Conservation (phyloP, 176 grass and related monocot genomes). For the Pontederia paniculata region DNA sequence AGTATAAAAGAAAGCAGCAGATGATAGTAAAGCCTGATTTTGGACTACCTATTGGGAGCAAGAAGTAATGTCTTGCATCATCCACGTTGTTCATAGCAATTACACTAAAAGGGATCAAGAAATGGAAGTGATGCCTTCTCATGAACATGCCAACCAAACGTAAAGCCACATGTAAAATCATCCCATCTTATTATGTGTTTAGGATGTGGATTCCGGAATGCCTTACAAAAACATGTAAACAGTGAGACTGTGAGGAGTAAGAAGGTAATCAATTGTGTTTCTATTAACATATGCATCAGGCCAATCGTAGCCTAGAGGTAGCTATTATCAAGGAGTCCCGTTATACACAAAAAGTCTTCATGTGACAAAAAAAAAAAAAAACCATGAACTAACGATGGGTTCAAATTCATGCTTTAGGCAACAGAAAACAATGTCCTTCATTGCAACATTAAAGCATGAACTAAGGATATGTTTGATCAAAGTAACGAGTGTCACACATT, state of each 20-base stretch:
- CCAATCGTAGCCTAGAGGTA: no score
- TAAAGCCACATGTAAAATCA: constrained; percentile 78
- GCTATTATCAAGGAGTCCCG: no score
- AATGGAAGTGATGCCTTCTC: constrained; percentile 98
- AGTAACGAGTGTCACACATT: no score
- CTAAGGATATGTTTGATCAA: no score
- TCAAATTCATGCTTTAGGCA: no score
- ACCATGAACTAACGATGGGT: no score
- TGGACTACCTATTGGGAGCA: constrained; percentile 72
- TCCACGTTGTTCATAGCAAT: constrained; percentile 66
- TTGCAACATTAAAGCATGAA: no score
- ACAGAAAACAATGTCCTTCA: no score
- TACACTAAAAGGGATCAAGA: constrained; percentile 56
- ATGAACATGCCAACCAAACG: constrained; percentile 95
- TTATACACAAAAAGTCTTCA: no score
- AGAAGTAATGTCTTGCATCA: constrained; percentile 59
- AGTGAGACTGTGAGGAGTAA: constrained; percentile 64
- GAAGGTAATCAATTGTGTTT: constrained; percentile 76
- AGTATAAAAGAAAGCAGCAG: no score
- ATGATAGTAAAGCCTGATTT: constrained; percentile 1
- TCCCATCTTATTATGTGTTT: constrained; percentile 81
- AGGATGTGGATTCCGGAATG: constrained; percentile 58
- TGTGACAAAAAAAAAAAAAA: no score
- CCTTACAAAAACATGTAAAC: constrained; percentile 62
- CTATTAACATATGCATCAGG: no score